Percentiles rank a stretch among this genome's conserved stretches.
Evolutionary conservation across 2,329 filamentous ascomycete species (phyloP).

Genomic region (Fusarium lyarnte): DNA sequence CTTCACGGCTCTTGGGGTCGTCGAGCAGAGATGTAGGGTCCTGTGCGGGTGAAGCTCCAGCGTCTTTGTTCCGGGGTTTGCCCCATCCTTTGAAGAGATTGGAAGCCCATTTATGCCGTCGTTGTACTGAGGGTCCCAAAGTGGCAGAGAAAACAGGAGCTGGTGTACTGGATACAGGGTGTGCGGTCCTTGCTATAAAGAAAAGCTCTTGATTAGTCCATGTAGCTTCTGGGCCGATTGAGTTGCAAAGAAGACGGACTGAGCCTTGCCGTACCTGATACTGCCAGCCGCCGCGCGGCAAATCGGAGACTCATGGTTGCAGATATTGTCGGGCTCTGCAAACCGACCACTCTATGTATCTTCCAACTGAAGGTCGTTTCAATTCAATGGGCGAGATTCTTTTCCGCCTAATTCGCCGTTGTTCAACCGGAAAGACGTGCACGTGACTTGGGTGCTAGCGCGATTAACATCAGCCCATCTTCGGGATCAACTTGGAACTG

Average conservation of each 20-base stretch:
- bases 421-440: conserved; percentile 39
- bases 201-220: conserved; percentile 24
- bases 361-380: conserved; percentile 12
- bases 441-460: conserved; percentile 45
- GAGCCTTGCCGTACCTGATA: conserved; percentile 61
- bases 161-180: conserved; percentile 28
- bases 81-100: conserved; percentile 52
- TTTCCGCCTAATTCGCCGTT: conserved; percentile 37
- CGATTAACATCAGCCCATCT: conserved; percentile 50
- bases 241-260: not conserved
- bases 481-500: conserved; percentile 42
- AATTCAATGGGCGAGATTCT: conserved; percentile 39
- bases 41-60: conserved; percentile 41
- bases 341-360: conserved; percentile 36
- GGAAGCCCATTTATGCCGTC: conserved; percentile 57
- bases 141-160: conserved; percentile 26
- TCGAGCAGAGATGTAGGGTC: conserved; percentile 51
- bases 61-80: conserved; percentile 44
- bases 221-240: conserved; percentile 31
- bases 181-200: conserved; percentile 36
- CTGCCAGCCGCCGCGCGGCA: conserved; percentile 68
- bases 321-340: conserved; percentile 31
- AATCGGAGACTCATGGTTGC: conserved; percentile 71
- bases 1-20: conserved; percentile 53
- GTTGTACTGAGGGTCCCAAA: conserved; percentile 39